Evolutionary conservation across 306 rosid genomes (phyloP).

Genomic region (Arachis stenosperma): DNA sequence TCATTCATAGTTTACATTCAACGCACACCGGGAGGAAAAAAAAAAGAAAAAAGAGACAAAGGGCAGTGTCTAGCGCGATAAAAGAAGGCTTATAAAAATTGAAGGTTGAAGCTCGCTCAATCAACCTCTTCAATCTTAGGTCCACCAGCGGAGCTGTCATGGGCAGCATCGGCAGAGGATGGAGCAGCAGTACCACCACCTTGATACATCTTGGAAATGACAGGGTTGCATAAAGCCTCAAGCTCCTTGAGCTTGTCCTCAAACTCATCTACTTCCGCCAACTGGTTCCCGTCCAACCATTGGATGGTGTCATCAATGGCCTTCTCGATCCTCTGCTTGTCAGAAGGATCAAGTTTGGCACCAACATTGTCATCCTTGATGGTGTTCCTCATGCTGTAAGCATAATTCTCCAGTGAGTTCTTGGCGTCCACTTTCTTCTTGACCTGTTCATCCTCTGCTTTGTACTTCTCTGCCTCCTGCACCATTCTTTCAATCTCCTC

Average conservation of each 20-base stretch:
- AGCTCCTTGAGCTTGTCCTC: constrained; percentile 7
- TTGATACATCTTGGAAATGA: neutral
- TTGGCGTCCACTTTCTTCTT: constrained; percentile 4
- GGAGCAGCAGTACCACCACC: neutral
- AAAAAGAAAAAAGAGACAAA: neutral
- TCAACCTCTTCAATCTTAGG: constrained; percentile 42
- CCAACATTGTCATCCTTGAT: constrained; percentile 2
- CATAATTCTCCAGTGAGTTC: neutral
- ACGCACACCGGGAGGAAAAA: neutral
- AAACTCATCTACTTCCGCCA: neutral
- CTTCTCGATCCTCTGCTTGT: neutral
- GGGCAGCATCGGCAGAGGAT: neutral
- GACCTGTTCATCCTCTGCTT: constrained; percentile 2
- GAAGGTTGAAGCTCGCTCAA: neutral
- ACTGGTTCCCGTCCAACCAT: neutral
- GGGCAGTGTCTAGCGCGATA: neutral
- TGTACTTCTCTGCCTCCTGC: neutral
- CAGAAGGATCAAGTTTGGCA: neutral
- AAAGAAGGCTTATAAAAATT: neutral
- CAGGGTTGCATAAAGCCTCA: neutral
- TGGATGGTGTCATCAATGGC: neutral
- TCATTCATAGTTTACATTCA: neutral
- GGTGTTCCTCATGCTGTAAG: neutral
- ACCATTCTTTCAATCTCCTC: constrained; percentile 6
- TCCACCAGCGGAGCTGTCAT: constrained; percentile 22